A percentile compares a stretch with the other conserved stretches of the same genome.
phyloP scores from a whole-genome alignment of 352 stramenopile genomes.

The Globisporangium acanthophoron region DNA sequence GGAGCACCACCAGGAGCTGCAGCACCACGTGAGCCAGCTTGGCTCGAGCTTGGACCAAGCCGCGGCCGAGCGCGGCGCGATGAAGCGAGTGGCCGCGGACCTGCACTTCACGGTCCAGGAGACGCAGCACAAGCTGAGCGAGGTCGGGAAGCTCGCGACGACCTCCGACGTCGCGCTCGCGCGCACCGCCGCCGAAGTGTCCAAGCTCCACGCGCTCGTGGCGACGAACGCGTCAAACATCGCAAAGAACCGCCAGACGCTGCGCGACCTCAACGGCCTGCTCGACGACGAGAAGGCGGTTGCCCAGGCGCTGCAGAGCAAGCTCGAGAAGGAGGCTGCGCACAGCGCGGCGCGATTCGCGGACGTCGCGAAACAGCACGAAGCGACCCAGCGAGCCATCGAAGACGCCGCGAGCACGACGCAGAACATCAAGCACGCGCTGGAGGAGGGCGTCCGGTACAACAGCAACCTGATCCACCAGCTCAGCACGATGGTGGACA shows the following conservation, averaged over 20 bases:
- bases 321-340: slow-evolving; percentile 27
- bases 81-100: slow-evolving; percentile 32
- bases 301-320: slow-evolving; percentile 15
- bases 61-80: slow-evolving; percentile 25
- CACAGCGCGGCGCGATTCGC: slow-evolving; percentile 20
- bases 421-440: slow-evolving; percentile 20
- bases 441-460: slow-evolving; percentile 38
- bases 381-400: slow-evolving; percentile 26
- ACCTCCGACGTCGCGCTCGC: slow-evolving; percentile 35
- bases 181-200: slow-evolving; percentile 40
- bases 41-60: slow-evolving; percentile 24
- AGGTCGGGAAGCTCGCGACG: slow-evolving; percentile 33
- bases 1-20: slow-evolving; percentile 41
- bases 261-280: slow-evolving; percentile 27
- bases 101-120: slow-evolving; percentile 39
- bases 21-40: slow-evolving; percentile 22
- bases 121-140: slow-evolving; percentile 37
- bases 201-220: slow-evolving; percentile 39
- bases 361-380: slow-evolving; percentile 21
- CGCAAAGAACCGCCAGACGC: slow-evolving; percentile 33
- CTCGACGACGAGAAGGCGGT: slow-evolving; percentile 29
- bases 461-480: slow-evolving; percentile 63
- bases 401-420: slow-evolving; percentile 16
- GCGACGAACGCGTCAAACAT: slow-evolving; percentile 32
- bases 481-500: slow-evolving; percentile 61